A percentile compares a stretch with the other conserved stretches of the same genome.
These are phyloP conservation scores for Hyaloscypha bicolor DNA, from an alignment of 495 filamentous ascomycete genomes.

Conservation along the genomic window DNA sequence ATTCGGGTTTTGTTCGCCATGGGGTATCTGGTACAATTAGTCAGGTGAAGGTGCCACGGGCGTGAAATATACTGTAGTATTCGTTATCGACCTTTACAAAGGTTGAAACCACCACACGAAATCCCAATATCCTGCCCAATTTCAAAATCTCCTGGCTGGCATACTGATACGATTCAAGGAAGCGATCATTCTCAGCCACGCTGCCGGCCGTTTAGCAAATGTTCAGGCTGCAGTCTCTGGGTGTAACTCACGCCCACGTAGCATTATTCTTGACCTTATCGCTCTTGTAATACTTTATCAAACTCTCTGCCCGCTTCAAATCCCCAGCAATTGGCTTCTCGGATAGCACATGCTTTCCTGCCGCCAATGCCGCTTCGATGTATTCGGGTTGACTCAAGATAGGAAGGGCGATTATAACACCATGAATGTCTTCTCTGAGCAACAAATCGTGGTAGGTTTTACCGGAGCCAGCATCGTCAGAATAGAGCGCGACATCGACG, in stretches of 20 bases:
- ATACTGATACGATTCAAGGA: slow-evolving; percentile 57
- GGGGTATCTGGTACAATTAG: slow-evolving; percentile 51
- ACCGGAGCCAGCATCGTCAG: slow-evolving; percentile 61
- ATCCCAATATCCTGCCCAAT: slow-evolving; percentile 66
- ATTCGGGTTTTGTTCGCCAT: slow-evolving; percentile 72
- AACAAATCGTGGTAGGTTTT: slow-evolving; percentile 63
- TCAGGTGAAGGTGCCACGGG: background rate
- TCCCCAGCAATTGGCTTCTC: slow-evolving; percentile 82
- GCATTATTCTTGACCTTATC: slow-evolving; percentile 46
- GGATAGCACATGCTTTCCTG: slow-evolving; percentile 79
- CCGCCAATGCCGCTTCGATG: slow-evolving; percentile 62
- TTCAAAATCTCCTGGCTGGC: slow-evolving; percentile 58
- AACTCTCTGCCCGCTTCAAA: slow-evolving; percentile 58
- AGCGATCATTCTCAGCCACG: slow-evolving; percentile 80
- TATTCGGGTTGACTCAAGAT: slow-evolving; percentile 59
- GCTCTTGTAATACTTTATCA: slow-evolving; percentile 62
- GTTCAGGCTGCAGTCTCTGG: background rate
- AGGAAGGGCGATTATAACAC: slow-evolving; percentile 72
- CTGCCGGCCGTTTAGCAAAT: background rate
- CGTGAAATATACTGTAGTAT: slow-evolving; percentile 52
- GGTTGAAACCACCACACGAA: slow-evolving; percentile 57
- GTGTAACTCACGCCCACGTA: slow-evolving; percentile 45
- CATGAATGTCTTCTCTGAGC: slow-evolving; percentile 62
- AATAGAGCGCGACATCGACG: slow-evolving; percentile 53
- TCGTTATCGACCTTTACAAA: slow-evolving; percentile 57